phyloP scores from a whole-genome alignment of 2,329 filamentous ascomycete species.

The Aspergillus phoenicis region DNA sequence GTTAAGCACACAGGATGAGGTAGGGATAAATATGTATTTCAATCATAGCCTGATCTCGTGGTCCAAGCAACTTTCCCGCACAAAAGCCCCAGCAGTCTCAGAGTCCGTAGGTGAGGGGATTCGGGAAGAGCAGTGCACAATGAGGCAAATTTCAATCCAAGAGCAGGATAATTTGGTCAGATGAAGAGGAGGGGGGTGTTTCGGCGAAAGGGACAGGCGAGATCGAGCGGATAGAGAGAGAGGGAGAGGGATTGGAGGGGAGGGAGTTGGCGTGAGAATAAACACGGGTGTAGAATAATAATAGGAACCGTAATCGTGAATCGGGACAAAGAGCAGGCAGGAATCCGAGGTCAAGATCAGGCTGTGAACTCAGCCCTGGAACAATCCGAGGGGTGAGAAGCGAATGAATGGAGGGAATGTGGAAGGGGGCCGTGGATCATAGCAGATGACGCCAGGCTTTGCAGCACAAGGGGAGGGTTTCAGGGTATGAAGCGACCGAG shows the following conservation, averaged over 20 bases:
- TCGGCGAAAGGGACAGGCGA: constrained; percentile 10
- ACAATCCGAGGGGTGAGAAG: constrained; percentile 8
- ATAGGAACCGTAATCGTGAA: background rate
- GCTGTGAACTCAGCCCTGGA: constrained; percentile 3
- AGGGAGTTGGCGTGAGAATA: background rate
- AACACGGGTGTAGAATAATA: background rate
- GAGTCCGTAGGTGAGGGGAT: background rate
- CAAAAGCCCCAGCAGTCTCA: background rate
- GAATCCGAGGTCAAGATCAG: background rate
- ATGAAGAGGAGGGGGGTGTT: background rate
- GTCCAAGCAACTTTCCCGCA: background rate
- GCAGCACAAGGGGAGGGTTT: constrained; percentile 2
- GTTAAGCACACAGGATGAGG: constrained; percentile 12
- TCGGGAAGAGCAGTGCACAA: background rate
- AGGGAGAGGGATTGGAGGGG: background rate
- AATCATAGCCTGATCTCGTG: constrained; percentile 12
- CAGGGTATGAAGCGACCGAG: background rate
- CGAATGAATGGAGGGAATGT: constrained; percentile 17
- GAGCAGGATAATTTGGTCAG: constrained; percentile 5
- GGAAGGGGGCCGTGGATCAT: constrained; percentile 19
- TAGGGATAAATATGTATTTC: constrained; percentile 16
- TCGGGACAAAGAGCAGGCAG: constrained; percentile 8
- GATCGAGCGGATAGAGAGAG: background rate
- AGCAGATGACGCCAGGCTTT: constrained; percentile 20
- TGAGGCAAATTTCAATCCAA: constrained; percentile 3